Evolutionary conservation across 805 yeast species (phyloP).

Genomic region (Saturnispora zaruensis): DNA sequence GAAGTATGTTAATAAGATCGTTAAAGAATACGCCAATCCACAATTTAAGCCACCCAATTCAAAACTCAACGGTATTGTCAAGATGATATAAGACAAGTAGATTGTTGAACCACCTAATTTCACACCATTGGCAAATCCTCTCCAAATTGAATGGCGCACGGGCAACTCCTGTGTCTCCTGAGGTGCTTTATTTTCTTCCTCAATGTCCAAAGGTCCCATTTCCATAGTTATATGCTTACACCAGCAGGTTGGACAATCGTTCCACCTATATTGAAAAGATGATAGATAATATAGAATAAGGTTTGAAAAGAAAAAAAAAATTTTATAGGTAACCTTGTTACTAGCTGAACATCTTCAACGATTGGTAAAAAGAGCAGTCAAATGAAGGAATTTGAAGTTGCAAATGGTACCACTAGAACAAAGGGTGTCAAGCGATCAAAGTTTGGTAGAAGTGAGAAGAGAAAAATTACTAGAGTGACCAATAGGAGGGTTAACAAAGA

Average conservation of each 20-base stretch:
- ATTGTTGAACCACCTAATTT: slow-evolving; percentile 33
- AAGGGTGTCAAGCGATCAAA: slow-evolving; percentile 9
- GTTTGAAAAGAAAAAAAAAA: not conserved
- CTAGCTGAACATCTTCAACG: not conserved
- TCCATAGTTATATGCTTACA: not conserved
- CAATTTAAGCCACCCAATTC: slow-evolving; percentile 84
- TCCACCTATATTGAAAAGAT: not conserved
- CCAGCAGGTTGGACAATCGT: not conserved
- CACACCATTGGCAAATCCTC: not conserved
- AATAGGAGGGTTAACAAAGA: slow-evolving; percentile 18
- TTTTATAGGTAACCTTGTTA: not conserved
- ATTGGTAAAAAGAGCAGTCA: not conserved
- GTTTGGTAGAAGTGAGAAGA: slow-evolving; percentile 52
- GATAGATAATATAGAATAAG: not conserved
- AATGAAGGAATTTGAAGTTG: slow-evolving; percentile 3
- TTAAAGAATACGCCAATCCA: slow-evolving; percentile 75
- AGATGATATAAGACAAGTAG: slow-evolving; percentile 58
- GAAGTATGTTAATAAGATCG: slow-evolving; percentile 65
- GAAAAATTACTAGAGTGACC: slow-evolving; percentile 51
- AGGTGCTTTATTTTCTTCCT: not conserved
- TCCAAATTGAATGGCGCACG: not conserved
- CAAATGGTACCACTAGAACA: not conserved
- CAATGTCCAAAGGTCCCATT: not conserved
- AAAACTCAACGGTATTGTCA: slow-evolving; percentile 87
- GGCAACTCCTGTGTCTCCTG: not conserved